A percentile compares a stretch with the other conserved stretches of the same genome.
phyloP scores from a whole-genome alignment of 345 rosid species.

The Capsella bursapastoris region DNA sequence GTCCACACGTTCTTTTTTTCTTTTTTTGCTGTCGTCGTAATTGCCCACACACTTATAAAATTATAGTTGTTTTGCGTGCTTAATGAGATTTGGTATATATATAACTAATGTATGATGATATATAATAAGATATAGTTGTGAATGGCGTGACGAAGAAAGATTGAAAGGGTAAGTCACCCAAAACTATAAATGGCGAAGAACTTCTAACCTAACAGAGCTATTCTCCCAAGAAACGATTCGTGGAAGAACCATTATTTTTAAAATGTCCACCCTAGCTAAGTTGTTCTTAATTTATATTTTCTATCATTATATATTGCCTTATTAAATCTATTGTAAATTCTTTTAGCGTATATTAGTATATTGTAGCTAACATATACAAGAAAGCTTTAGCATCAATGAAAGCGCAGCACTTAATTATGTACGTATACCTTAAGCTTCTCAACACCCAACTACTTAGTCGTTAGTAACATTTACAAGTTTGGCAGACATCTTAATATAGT shows the following conservation, averaged over 20 bases:
- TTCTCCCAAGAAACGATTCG: neutral
- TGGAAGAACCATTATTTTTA: neutral
- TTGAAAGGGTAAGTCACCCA: slow-evolving; percentile 37
- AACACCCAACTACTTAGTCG: slow-evolving; percentile 34
- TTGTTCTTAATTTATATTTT: neutral
- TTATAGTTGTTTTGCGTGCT: slow-evolving; percentile 5
- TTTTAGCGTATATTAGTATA: neutral
- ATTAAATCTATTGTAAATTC: neutral
- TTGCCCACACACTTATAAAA: neutral
- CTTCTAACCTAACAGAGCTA: slow-evolving; percentile 28
- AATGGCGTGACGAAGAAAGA: slow-evolving; percentile 16
- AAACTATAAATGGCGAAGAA: slow-evolving; percentile 10
- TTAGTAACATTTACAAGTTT: slow-evolving; percentile 29
- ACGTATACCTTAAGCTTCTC: slow-evolving; percentile 16
- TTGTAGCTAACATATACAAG: neutral
- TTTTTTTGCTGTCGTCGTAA: neutral
- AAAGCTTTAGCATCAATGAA: neutral
- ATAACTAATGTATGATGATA: neutral
- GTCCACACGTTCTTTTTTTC: neutral
- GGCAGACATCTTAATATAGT: neutral
- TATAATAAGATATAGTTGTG: neutral
- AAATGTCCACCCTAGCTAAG: neutral
- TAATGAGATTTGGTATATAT: neutral
- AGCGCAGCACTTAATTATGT: slow-evolving; percentile 16
- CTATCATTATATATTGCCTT: slow-evolving; percentile 2